These are phyloP conservation scores for Sphaerulina musiva DNA, from an alignment of 2,329 filamentous ascomycete genomes.

Conservation along the genomic window DNA sequence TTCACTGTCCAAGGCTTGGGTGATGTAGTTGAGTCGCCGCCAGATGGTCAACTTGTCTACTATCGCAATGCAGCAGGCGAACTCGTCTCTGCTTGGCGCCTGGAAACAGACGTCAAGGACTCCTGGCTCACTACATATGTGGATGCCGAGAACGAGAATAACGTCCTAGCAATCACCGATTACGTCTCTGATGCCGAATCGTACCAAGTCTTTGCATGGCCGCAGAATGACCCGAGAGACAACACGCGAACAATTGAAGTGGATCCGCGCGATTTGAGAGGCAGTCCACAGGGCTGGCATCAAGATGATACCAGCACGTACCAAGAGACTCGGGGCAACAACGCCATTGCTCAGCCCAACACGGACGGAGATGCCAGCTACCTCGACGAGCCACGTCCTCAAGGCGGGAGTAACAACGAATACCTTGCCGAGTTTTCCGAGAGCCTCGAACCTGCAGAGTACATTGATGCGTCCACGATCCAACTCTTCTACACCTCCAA, in stretches of 20 bases:
- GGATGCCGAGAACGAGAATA: conserved; percentile 43
- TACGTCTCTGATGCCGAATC: conserved; percentile 50
- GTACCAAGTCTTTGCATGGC: conserved; percentile 53
- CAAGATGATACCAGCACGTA: conserved; percentile 45
- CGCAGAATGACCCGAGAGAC: conserved; percentile 49
- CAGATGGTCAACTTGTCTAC: conserved; percentile 52
- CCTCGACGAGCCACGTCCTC: conserved; percentile 48
- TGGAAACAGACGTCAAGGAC: conserved; percentile 52
- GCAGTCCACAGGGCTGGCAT: conserved; percentile 52
- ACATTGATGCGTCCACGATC: conserved; percentile 50
- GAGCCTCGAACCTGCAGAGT: conserved; percentile 28
- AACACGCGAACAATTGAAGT: conserved; percentile 41
- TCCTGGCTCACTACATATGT: conserved; percentile 58
- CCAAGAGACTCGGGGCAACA: conserved; percentile 54
- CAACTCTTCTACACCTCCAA: conserved; percentile 58
- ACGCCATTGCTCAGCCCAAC: conserved; percentile 51
- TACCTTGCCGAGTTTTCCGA: conserved; percentile 34
- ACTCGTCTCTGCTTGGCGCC: conserved; percentile 50
- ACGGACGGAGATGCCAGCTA: conserved; percentile 42
- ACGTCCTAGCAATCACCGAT: conserved; percentile 51
- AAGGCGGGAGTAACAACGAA: conserved; percentile 33
- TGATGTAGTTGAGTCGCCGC: conserved; percentile 45
- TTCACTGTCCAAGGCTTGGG: conserved; percentile 45
- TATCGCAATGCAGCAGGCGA: conserved; percentile 44
- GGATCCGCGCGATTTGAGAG: conserved; percentile 45